Evolutionary conservation across 176 grass and related monocot species (phyloP), one percentile per base, ranked within the genome.

Genomic region (Aegilops bicornis): DNA sequence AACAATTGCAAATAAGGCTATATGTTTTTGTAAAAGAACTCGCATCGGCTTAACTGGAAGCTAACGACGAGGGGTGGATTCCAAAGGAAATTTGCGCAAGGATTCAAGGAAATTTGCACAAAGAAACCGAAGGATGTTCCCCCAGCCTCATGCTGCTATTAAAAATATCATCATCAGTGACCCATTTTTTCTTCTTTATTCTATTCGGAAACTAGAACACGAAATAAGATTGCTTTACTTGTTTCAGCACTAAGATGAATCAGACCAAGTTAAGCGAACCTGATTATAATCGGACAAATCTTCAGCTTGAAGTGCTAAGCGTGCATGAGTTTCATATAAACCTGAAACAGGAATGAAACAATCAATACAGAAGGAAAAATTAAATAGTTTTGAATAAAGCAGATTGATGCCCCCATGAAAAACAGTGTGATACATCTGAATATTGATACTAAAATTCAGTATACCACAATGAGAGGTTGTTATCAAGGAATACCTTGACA

Each of bases 251-350:
- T 23, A 77, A 80, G 30, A 88, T 31, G 63, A 76, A 81, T 22
- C 33, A 60, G 42, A 82, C 63, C 35, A 58, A 87, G 29, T 85
- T 32, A 77, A 36, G 65, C 35, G 10, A 73, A 98, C 96, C 93
- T 98, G 96, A 88, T 95, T 98, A 92, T 86, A 37, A n/a, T n/a
- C n/a, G n/a, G 91, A 76, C 47, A 98, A 86, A 89, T 98, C 96
- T 62, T 93, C 96, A 48, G 86, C 83, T 85, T 95, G 91, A 32
- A 98, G 81, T 80, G 96, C 91, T 79, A 95, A 90, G 48, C 93
- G 80, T 43, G 96, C 93, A 95, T 98, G 96, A 78, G 89, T 98
- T 89, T 98, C 96, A 30, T 30, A 79, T 95, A 98, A 77, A 98
- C 93, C 96, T 98, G 69, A 65, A 93, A 92, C 36, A 87, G 71